Conservation (phyloP, 2,329 filamentous ascomycete species). For the Fonsecaea multimorphosa region DNA sequence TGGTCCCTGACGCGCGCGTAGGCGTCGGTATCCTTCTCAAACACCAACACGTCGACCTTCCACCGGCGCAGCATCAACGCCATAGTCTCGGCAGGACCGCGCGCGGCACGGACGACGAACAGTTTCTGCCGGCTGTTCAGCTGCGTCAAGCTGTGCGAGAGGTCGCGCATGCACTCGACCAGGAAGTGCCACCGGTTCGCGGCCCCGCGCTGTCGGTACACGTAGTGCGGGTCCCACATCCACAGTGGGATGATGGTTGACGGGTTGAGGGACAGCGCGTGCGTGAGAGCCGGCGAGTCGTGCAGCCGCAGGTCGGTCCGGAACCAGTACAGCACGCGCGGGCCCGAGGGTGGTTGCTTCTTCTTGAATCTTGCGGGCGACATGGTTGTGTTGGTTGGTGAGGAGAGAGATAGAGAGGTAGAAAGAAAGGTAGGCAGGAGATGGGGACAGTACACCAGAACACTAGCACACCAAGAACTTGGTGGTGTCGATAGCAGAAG, state of each 20-base stretch:
- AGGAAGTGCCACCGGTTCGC: slow-evolving; percentile 77
- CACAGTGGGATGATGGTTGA: slow-evolving; percentile 75
- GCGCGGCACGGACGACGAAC: slow-evolving; percentile 71
- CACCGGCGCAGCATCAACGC: slow-evolving; percentile 75
- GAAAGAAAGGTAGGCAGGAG: neutral
- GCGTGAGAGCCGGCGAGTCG: slow-evolving; percentile 75
- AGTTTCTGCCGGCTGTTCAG: slow-evolving; percentile 75
- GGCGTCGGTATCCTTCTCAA: slow-evolving; percentile 78
- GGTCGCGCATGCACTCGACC: slow-evolving; percentile 73
- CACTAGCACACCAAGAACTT: too few relatives aligned
- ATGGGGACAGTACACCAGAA: too few relatives aligned
- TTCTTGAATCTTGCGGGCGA: slow-evolving; percentile 28
- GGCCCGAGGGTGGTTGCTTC: slow-evolving; percentile 26
- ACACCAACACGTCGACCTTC: slow-evolving; percentile 76
- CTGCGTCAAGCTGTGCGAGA: slow-evolving; percentile 68
- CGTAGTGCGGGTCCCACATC: slow-evolving; percentile 82
- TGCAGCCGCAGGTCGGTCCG: slow-evolving; percentile 78
- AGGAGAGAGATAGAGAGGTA: neutral
- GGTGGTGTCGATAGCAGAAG: too few relatives aligned
- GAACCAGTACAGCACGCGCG: slow-evolving; percentile 77
- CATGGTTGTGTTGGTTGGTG: slow-evolving; percentile 10
- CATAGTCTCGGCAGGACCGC: slow-evolving; percentile 68
- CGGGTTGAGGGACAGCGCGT: slow-evolving; percentile 72
- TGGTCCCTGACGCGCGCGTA: slow-evolving; percentile 71
- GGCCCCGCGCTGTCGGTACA: slow-evolving; percentile 72